Evolutionary conservation across 1,284 basidiomycete species (phyloP).

Genomic region (Ustilago crameri): DNA sequence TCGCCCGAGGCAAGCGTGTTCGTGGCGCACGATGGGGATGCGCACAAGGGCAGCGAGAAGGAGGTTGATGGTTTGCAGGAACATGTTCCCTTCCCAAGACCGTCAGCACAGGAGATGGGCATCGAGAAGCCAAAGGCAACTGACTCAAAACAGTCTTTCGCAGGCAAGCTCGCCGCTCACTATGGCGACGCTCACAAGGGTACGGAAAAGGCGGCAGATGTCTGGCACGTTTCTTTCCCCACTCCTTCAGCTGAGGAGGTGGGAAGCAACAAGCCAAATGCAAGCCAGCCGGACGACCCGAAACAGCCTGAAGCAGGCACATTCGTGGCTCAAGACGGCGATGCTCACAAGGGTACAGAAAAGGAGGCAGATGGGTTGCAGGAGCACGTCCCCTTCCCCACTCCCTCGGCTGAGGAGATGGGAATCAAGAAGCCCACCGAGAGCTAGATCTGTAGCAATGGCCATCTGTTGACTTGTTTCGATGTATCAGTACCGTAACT

Average conservation of each 20-base stretch:
- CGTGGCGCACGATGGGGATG: neutral
- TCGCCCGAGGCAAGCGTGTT: slow-evolving; percentile 4
- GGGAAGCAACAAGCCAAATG: slow-evolving; percentile 2
- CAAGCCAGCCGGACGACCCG: slow-evolving; percentile 6
- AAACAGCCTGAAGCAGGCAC: slow-evolving; percentile 21
- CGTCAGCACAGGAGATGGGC: neutral
- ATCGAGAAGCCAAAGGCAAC: neutral
- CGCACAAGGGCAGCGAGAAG: neutral
- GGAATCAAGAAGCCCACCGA: slow-evolving; percentile 28
- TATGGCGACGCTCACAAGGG: slow-evolving; percentile 3
- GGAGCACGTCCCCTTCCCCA: slow-evolving; percentile 25
- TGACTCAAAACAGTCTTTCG: neutral
- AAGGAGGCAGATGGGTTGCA: slow-evolving; percentile 5
- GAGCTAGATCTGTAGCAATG: slow-evolving; percentile 5
- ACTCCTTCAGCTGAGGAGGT: slow-evolving; percentile 7
- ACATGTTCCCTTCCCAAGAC: slow-evolving; percentile 3
- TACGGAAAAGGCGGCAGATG: neutral
- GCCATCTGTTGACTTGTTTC: neutral
- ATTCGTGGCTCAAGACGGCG: slow-evolving; percentile 19
- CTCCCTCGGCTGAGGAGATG: slow-evolving; percentile 22
- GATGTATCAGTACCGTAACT: too few species aligned
- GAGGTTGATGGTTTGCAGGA: neutral
- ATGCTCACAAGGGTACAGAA: slow-evolving; percentile 7
- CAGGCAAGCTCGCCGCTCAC: neutral
- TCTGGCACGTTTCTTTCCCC: slow-evolving; percentile 4